Evolutionary conservation across 805 yeast species (phyloP), one percentile per base, ranked within the genome.

Genomic region (Yarrowia osloensis): DNA sequence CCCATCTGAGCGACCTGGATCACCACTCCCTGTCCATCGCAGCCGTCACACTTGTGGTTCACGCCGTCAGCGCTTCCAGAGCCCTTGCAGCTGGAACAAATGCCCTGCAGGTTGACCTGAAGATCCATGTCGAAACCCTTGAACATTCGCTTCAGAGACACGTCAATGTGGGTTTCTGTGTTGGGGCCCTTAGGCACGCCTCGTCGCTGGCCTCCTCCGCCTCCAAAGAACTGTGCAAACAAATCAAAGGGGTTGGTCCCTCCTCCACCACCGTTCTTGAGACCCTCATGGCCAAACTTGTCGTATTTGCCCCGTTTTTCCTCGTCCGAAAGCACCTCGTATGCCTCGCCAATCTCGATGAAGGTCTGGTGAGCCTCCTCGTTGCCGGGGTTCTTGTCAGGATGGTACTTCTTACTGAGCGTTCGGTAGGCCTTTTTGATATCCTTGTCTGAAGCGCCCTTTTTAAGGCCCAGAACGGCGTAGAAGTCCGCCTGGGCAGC

Each of bases 291-390:
- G 33, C 99, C 99, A 75, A 85, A 91, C 71, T 85, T 86, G 79
- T 95, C 98, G 76, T 94, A 94, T 3, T 87, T 73, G 42, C 88
- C 90, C 81, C 98, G 89, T 82, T 93, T 94, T 74, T 93, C 90
- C 22, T 88, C 81, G 75, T 94, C 98, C 8, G 90, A 84, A 69
- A 94, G 82, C 17, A 91, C 82, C 78, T 94, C 98, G 76, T 94
- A 94, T 0, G 98, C 98, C 74, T 89, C 96, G 17, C 97, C 97
- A 31, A 95, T 84, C 77, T 92, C 96, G 62, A 95, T 88, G 76
- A 93, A 95, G 77, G 85, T 88, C 61, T 89, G 88, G 70, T 90
- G 92, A 0, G 98, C 97, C 31, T 84, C 88, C 9, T 90, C 73
- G 72, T 88, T 85, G 7, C 88, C 89, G 1, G 89, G 88, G 75